Percentiles rank a stretch among this genome's conserved stretches.
Evolutionary conservation across 768 basidiomycete genomes (phyloP).

Genomic region (Leucocoprinus birnbaumii): DNA sequence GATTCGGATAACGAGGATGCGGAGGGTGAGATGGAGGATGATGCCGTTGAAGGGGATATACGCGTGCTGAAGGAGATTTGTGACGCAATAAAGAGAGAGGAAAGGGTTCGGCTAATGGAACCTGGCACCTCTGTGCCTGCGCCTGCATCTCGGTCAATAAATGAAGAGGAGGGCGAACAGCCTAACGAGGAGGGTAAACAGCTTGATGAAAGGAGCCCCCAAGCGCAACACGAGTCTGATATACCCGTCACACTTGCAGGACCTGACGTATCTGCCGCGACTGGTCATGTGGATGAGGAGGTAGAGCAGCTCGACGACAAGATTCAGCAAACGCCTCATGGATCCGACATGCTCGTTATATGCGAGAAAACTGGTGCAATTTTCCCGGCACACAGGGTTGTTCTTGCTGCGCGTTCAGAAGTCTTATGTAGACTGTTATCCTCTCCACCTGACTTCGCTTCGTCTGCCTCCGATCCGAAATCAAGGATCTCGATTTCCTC

Average conservation of each 20-base stretch:
- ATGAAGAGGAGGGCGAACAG: too few relatives aligned
- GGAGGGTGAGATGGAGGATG: constrained; percentile 35
- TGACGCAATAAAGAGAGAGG: constrained; percentile 26
- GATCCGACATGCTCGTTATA: constrained; percentile 62
- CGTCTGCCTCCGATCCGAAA: constrained; percentile 11
- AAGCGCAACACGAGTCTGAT: too few relatives aligned
- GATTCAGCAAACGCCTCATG: too few relatives aligned
- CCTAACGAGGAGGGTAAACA: too few relatives aligned
- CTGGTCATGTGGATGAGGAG: too few relatives aligned
- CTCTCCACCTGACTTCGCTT: not conserved
- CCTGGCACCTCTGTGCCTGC: too few relatives aligned
- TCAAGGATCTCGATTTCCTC: constrained; percentile 15
- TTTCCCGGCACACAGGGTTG: constrained; percentile 61
- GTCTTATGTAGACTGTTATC: constrained; percentile 41
- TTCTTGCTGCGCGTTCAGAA: constrained; percentile 61
- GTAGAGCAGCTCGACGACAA: too few relatives aligned
- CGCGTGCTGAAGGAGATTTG: constrained; percentile 29
- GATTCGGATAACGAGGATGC: constrained; percentile 22
- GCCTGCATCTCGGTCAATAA: too few relatives aligned
- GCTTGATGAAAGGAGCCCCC: too few relatives aligned
- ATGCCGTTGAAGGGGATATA: constrained; percentile 34
- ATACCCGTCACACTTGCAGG: too few relatives aligned
- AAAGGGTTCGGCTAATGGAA: constrained; percentile 18
- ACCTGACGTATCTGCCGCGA: too few relatives aligned
- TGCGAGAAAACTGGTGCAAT: constrained; percentile 31